phyloP scores from a whole-genome alignment of 1,284 basidiomycete species.

The Porodaedalea pini region DNA sequence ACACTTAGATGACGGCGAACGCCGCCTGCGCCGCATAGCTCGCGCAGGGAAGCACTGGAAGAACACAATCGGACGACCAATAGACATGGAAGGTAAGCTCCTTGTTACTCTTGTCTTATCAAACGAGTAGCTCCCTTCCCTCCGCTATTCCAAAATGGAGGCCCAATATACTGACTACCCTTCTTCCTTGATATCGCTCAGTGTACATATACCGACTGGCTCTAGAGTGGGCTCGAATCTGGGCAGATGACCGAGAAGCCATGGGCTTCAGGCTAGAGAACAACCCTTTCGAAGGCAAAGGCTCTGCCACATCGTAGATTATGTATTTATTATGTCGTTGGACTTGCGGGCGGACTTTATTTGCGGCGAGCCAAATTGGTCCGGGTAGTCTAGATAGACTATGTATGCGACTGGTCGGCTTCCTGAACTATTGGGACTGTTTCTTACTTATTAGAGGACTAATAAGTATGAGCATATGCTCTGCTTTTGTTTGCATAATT shows the following conservation, averaged over 20 bases:
- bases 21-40: slow-evolving; percentile 75
- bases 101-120: slow-evolving; percentile 13
- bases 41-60: slow-evolving; percentile 89
- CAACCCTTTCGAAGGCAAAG: not conserved
- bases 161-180: not conserved
- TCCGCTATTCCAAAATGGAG: not conserved
- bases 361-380: not conserved
- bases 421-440: no score
- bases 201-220: slow-evolving; percentile 86
- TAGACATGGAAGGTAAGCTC: slow-evolving; percentile 85
- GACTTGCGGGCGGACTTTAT: not conserved
- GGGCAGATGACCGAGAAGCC: slow-evolving; percentile 76
- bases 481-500: not conserved
- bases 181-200: slow-evolving; percentile 28
- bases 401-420: no score
- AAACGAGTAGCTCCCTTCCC: not conserved
- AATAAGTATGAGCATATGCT: not conserved
- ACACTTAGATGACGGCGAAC: slow-evolving; percentile 62
- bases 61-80: slow-evolving; percentile 69
- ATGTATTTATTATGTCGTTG: slow-evolving; percentile 19
- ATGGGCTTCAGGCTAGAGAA: slow-evolving; percentile 43
- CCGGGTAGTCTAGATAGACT: not conserved
- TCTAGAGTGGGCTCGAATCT: slow-evolving; percentile 84
- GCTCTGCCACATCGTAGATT: slow-evolving; percentile 3
- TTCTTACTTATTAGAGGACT: not conserved